Evolutionary conservation across 805 yeast species (phyloP), one percentile per base, ranked within the genome.

Genomic region (Barnettozyma wickerhamii): DNA sequence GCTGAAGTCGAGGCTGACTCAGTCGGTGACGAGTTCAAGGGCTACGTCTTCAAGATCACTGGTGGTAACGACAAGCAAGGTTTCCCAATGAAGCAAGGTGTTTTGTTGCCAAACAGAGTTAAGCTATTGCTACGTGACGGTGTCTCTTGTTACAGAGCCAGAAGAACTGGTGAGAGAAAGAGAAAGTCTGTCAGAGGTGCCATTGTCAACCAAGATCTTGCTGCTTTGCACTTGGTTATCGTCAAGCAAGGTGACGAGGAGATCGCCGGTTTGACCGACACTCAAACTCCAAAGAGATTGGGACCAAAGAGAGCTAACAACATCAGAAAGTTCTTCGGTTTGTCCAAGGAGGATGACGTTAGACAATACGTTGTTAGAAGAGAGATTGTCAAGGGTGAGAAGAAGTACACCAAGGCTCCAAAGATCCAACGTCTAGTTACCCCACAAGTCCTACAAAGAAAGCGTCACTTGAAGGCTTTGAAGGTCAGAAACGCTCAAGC

Each of bases 31-130:
- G 99, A 95, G 77, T 55, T 91, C 91, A 91, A 89, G 76, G 99
- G 99, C 68, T 93, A 93, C 89, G 73, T 88, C 69, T 90, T 93
- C 87, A 95, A 84, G 81, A 90, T 93, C 73, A 75, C 97, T 64
- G 99, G 99, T 71, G 99, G 99, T 84, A 93, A 93, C 85, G 99
- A 90, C 79, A 93, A 90, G 78, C 97, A 90, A 79, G 97, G 99
- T 79, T 93, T 93, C 96, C 98, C 99, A 75, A 89, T 90, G 96
- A 89, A 88, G 76, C 97, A 91, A 77, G 97, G 97, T 82, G 97
- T 91, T 57, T 78, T 91, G 82, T 93, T 86, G 79, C 97, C 97
- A 74, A 87, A 93, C 82, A 91, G 97, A 83, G 97, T 91, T 64
- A 88, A 84, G 72, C 82, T 91, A 65, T 81, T 91, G 68, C 79